Evolutionary conservation across 139 green algal species (phyloP).

Genomic region (Choricystis sp.): DNA sequence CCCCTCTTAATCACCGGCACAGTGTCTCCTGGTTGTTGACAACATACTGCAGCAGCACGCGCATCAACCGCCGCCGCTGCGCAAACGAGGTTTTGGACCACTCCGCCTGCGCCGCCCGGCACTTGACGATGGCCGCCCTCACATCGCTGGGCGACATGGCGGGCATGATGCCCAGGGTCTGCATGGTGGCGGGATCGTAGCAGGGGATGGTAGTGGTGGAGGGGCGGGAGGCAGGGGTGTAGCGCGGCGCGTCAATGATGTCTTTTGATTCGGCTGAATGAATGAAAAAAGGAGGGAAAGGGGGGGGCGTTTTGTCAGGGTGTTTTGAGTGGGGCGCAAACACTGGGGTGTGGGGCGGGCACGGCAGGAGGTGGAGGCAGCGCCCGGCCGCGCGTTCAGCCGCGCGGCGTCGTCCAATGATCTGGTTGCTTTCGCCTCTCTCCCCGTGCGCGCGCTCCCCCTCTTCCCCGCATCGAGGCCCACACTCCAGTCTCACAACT

Average conservation of each 20-base stretch:
- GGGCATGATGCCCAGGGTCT: conserved; percentile 60
- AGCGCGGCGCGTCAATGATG: neutral
- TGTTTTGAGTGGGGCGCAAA: neutral
- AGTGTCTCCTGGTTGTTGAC: conserved; percentile 80
- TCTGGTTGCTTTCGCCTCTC: too few relatives aligned
- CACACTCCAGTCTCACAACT: too few relatives aligned
- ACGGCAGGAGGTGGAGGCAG: too few relatives aligned
- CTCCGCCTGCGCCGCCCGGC: conserved; percentile 11
- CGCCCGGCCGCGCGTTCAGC: too few relatives aligned
- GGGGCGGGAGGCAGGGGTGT: neutral
- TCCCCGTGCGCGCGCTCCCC: too few relatives aligned
- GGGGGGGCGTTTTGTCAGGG: neutral
- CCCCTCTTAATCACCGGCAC: conserved; percentile 46
- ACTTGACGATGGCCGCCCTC: conserved; percentile 8
- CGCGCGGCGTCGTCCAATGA: too few relatives aligned
- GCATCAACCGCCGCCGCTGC: conserved; percentile 57
- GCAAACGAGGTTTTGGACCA: conserved; percentile 63
- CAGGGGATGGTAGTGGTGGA: conserved; percentile 44
- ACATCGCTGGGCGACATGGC: conserved; percentile 53
- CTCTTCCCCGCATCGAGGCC: too few relatives aligned
- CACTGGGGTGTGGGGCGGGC: neutral
- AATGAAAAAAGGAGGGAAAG: neutral
- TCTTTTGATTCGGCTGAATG: neutral
- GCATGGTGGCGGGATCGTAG: conserved; percentile 75
- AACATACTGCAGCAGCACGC: conserved; percentile 75